Evolutionary conservation across 2,329 filamentous ascomycete species (phyloP).

Genomic region (Anthostomella pinea): DNA sequence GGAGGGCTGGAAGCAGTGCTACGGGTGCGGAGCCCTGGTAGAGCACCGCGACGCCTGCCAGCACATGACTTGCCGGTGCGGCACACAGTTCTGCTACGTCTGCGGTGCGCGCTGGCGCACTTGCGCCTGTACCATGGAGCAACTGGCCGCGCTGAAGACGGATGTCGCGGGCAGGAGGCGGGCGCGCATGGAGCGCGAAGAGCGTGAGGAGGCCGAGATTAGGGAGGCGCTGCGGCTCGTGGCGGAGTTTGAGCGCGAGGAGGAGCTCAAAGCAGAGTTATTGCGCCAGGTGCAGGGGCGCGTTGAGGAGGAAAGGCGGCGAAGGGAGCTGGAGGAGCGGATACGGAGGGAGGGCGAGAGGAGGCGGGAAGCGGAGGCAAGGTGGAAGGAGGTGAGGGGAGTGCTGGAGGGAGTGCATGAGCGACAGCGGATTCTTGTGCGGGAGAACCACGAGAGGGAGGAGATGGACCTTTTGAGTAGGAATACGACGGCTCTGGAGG

Average conservation of each 20-base stretch:
- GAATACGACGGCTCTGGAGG: conserved; percentile 22
- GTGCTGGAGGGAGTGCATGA: conserved; percentile 40
- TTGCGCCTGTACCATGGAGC: conserved; percentile 58
- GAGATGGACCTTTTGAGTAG: conserved; percentile 23
- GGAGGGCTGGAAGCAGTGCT: conserved; percentile 73
- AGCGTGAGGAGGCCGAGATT: conserved; percentile 33
- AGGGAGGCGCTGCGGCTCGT: conserved; percentile 43
- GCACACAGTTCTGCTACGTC: conserved; percentile 80
- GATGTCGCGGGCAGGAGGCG: conserved; percentile 34
- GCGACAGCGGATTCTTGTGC: conserved; percentile 39
- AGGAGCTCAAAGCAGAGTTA: conserved; percentile 40
- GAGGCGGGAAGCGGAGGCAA: conserved; percentile 36
- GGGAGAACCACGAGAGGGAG: conserved; percentile 20
- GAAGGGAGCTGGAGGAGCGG: conserved; percentile 38
- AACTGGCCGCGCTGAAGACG: conserved; percentile 42
- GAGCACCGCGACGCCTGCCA: conserved; percentile 79
- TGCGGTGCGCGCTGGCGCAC: conserved; percentile 72
- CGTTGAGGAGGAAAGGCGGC: conserved; percentile 35
- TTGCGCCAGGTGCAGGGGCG: conserved; percentile 37
- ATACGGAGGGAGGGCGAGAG: conserved; percentile 40
- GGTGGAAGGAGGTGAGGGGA: conserved; percentile 37
- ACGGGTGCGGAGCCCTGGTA: conserved; percentile 66
- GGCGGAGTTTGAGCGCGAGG: conserved; percentile 46
- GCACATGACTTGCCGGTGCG: conserved; percentile 84
- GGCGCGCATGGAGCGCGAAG: conserved; percentile 33